These are phyloP conservation scores for Aspergillus nanangensis DNA, from an alignment of 495 filamentous ascomycete genomes.

Conservation along the genomic window DNA sequence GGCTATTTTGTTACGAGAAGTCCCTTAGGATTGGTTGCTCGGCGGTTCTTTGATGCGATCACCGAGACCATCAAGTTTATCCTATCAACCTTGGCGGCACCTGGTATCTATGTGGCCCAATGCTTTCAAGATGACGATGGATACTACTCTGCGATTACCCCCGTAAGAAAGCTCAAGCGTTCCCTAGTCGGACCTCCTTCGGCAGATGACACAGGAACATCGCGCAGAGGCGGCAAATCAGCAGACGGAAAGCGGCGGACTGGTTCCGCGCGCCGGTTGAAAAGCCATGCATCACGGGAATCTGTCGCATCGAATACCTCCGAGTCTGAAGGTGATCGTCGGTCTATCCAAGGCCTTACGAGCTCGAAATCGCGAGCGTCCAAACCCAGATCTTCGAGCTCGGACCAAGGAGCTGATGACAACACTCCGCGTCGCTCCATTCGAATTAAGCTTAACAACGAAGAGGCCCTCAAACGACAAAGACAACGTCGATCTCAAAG, in stretches of 20 bases:
- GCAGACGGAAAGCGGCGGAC: slow-evolving; percentile 25
- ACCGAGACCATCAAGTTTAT: slow-evolving; percentile 69
- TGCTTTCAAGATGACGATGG: slow-evolving; percentile 78
- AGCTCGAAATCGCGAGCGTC: slow-evolving; percentile 32
- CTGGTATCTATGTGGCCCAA: slow-evolving; percentile 74
- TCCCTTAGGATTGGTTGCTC: slow-evolving; percentile 34
- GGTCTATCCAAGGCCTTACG: slow-evolving; percentile 16
- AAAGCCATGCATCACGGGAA: slow-evolving; percentile 31
- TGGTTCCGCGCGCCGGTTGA: slow-evolving; percentile 34
- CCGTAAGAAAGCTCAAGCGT: slow-evolving; percentile 55
- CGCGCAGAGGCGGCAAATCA: slow-evolving; percentile 24
- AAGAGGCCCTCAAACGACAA: slow-evolving; percentile 56
- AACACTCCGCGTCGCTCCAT: slow-evolving; percentile 73
- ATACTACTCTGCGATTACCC: slow-evolving; percentile 65
- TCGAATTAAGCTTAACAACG: slow-evolving; percentile 84
- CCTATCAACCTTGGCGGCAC: slow-evolving; percentile 70
- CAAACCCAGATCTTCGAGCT: slow-evolving; percentile 48
- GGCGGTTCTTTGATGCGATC: slow-evolving; percentile 49
- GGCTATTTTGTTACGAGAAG: slow-evolving; percentile 57
- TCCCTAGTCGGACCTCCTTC: slow-evolving; percentile 23
- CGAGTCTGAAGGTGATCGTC: slow-evolving; percentile 44
- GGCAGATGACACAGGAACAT: slow-evolving; percentile 17
- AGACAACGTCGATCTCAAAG: slow-evolving; percentile 45
- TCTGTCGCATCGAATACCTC: slow-evolving; percentile 42
- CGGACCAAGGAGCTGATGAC: slow-evolving; percentile 49